A percentile compares a stretch with the other conserved stretches of the same genome.
Conservation (phyloP, 345 rosid genomes). For the Physaria fendleri region DNA sequence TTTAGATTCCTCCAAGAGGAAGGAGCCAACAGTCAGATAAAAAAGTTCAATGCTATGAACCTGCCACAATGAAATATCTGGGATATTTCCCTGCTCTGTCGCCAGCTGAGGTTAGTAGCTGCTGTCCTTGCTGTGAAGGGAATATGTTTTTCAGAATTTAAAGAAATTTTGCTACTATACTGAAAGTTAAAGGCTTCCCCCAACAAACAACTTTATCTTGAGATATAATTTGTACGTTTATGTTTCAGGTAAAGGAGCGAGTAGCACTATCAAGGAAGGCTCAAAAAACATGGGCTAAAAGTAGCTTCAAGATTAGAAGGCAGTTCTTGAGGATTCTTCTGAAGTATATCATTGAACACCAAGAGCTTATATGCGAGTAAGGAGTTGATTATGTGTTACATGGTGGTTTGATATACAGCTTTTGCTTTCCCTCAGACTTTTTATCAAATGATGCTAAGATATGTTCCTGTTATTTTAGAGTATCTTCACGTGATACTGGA, state of each 20-base stretch:
- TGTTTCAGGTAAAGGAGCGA: conserved; percentile 64
- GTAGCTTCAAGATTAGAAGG: conserved; percentile 92
- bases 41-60: conserved; percentile 95
- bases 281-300: conserved; percentile 81
- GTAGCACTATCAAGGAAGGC: conserved; percentile 87
- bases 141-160: neutral
- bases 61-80: conserved; percentile 95
- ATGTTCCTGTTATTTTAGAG: conserved; percentile 36
- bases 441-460: neutral
- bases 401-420: neutral
- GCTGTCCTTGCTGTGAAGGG: neutral
- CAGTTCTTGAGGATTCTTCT: conserved; percentile 88
- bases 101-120: conserved; percentile 54
- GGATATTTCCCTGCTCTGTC: conserved; percentile 79
- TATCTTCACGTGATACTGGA: conserved; percentile 96
- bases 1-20: conserved; percentile 90
- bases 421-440: neutral
- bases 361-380: conserved; percentile 97
- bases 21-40: conserved; percentile 74
- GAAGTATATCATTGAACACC: conserved; percentile 86
- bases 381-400: conserved; percentile 22
- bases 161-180: neutral
- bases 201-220: conserved; percentile 9
- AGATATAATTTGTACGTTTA: neutral
- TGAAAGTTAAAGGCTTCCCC: neutral